Percentiles rank a stretch among this genome's conserved stretches.
These are phyloP conservation scores for Anisodus tanguticus DNA, from an alignment of 257 asterid genomes.

Conservation along the genomic window DNA sequence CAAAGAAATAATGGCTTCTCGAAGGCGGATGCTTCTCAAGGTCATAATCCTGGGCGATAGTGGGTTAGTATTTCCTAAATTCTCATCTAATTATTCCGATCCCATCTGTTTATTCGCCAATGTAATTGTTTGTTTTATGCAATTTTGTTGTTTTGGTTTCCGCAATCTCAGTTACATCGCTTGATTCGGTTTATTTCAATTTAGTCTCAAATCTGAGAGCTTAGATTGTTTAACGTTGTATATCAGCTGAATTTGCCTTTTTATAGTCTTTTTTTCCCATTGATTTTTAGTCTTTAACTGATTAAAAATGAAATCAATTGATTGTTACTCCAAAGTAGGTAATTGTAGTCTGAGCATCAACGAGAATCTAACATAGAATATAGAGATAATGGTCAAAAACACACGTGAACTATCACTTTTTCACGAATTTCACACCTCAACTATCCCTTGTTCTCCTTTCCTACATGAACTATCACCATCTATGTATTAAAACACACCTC, in stretches of 20 bases:
- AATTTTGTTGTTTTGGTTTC: slow-evolving; percentile 6
- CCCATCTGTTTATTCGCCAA: background rate
- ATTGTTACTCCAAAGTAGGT: background rate
- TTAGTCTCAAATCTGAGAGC: background rate
- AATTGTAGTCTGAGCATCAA: background rate
- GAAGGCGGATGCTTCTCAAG: slow-evolving; percentile 58
- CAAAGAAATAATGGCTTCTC: slow-evolving; percentile 42
- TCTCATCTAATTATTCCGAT: background rate
- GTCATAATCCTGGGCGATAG: slow-evolving; percentile 61
- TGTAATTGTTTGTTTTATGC: background rate
- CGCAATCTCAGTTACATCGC: background rate
- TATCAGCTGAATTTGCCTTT: background rate
- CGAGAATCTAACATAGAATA: background rate
- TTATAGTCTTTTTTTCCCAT: background rate
- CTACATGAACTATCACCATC: too few relatives aligned
- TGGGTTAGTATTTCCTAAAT: slow-evolving; percentile 39
- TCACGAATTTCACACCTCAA: too few relatives aligned
- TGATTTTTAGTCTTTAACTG: background rate
- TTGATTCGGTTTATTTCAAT: background rate
- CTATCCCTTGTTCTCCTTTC: too few relatives aligned
- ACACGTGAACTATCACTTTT: too few relatives aligned
- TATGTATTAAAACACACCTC: too few relatives aligned
- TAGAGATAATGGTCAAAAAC: background rate
- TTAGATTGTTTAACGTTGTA: background rate
- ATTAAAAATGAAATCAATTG: background rate